Percentiles rank a stretch among this genome's conserved stretches.
Evolutionary conservation across 2,329 filamentous ascomycete genomes (phyloP).

Genomic region (Colletotrichum euphorbiae): DNA sequence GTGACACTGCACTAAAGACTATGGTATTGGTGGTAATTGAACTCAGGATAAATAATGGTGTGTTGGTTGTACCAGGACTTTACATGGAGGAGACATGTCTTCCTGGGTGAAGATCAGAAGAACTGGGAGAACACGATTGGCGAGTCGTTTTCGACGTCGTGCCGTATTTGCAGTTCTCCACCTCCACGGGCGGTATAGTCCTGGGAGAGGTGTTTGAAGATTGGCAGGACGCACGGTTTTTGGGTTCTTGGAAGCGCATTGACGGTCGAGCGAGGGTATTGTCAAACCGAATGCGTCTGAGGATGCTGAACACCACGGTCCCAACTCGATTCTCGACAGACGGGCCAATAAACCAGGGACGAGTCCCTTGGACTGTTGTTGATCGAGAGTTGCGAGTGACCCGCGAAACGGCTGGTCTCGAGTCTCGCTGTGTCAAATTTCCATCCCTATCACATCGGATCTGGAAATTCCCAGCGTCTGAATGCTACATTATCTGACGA

Average conservation of each 20-base stretch:
- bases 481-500: conserved; percentile 24
- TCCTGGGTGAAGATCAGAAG: conserved; percentile 23
- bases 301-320: conserved; percentile 3
- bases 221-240: conserved; percentile 31
- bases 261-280: conserved; percentile 26
- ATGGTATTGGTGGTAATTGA: neutral
- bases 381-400: neutral
- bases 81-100: conserved; percentile 32
- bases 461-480: conserved; percentile 4
- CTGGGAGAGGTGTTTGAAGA: conserved; percentile 24
- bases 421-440: conserved; percentile 12
- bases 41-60: neutral
- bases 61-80: conserved; percentile 20
- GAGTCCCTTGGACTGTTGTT: neutral
- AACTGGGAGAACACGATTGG: conserved; percentile 10
- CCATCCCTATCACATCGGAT: conserved; percentile 29
- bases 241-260: conserved; percentile 33
- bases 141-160: conserved; percentile 23
- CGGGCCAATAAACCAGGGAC: neutral
- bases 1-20: neutral
- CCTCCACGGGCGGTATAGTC: neutral
- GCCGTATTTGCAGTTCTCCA: conserved; percentile 6
- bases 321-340: neutral
- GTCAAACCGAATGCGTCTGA: conserved; percentile 37
- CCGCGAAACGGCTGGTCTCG: neutral